Percentiles rank a stretch among this genome's conserved stretches.
phyloP scores from a whole-genome alignment of 108 stramenopile species.

The Aurantiochytrium sp. region DNA sequence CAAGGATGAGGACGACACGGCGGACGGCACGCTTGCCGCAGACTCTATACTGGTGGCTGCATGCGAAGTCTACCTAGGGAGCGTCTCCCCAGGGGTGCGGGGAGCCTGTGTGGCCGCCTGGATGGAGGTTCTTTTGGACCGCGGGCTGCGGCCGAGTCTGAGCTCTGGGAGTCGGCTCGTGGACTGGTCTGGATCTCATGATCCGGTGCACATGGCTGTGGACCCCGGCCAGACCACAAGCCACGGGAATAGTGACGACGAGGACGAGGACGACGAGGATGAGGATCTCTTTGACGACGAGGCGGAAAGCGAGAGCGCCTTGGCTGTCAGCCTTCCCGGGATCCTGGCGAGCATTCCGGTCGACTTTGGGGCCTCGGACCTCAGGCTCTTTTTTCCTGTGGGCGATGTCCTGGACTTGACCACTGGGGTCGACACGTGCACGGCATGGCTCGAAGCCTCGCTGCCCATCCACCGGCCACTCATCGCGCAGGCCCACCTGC shows the following conservation, averaged over 20 bases:
- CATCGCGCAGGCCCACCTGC: neutral
- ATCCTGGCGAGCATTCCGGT: neutral
- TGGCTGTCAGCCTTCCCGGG: neutral
- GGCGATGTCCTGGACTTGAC: neutral
- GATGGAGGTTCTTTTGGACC: neutral
- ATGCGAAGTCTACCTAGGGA: neutral
- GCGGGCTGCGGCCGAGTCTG: neutral
- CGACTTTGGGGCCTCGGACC: neutral
- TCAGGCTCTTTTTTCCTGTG: neutral
- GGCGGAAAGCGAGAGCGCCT: neutral
- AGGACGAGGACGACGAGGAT: neutral
- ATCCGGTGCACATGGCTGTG: neutral
- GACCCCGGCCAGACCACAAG: neutral
- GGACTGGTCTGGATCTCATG: neutral
- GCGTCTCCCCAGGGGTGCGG: neutral
- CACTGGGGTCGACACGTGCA: neutral
- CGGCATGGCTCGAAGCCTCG: neutral
- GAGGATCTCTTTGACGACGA: neutral
- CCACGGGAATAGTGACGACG: neutral
- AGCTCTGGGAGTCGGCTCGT: neutral
- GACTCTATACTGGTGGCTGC: neutral
- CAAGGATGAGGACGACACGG: constrained; percentile 11
- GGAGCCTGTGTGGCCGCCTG: neutral
- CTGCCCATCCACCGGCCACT: neutral
- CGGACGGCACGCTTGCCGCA: neutral